These are phyloP conservation scores for Lepidium sativum DNA, from an alignment of 345 rosid species.

Conservation along the genomic window DNA sequence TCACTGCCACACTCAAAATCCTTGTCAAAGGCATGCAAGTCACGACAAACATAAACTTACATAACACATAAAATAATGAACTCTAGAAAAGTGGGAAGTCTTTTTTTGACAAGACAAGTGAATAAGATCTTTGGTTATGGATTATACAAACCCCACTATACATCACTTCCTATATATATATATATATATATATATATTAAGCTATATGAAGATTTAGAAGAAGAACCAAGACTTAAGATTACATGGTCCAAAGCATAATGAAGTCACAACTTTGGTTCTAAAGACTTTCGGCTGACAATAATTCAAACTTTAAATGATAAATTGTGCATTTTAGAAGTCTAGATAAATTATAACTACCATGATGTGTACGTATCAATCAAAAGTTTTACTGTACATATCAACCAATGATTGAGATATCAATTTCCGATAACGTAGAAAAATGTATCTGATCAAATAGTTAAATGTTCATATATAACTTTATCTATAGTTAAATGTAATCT, in stretches of 20 bases:
- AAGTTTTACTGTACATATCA: background rate
- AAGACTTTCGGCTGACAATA: no score
- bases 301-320: background rate
- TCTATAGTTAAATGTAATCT: no score
- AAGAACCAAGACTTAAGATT: background rate
- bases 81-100: slow-evolving; percentile 12
- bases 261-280: background rate
- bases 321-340: background rate
- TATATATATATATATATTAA: no score
- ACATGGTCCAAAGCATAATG: background rate
- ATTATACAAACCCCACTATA: slow-evolving; percentile 14
- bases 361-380: background rate
- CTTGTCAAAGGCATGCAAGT: slow-evolving; percentile 24
- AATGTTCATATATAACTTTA: no score
- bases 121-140: slow-evolving; percentile 19
- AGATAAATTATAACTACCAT: background rate
- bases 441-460: no score
- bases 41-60: slow-evolving; percentile 19
- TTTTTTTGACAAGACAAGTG: slow-evolving; percentile 16
- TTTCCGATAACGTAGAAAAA: no score
- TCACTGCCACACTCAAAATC: slow-evolving; percentile 4
- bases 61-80: background rate
- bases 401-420: no score
- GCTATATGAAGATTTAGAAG: background rate
- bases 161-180: slow-evolving; percentile 19